Evolutionary conservation across 108 stramenopile genomes (phyloP), one percentile per base, ranked within the genome.

Genomic region (Nannochloropsis salina): DNA sequence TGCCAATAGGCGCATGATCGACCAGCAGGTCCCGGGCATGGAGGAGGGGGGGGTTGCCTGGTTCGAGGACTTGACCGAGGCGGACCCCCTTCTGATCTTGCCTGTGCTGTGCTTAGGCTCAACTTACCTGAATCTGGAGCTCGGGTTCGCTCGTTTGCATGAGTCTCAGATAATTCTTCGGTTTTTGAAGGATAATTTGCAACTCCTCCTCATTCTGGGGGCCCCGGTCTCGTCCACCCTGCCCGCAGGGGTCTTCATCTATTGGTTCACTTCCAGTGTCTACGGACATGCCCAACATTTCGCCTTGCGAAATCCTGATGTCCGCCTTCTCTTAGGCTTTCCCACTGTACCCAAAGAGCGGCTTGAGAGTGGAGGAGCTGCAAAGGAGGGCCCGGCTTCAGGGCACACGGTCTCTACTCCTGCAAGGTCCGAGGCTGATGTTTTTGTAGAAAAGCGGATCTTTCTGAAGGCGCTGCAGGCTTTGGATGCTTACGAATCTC

Each of bases 171-270:
- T n/a, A n/a, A 74, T 74, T 74, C 6, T 74, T 1, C 61, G 61
- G 4, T 74, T 74, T 74, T n/a, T 74, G 61, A 74, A 74, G 61
- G 61, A 74, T 0, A 74, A 74, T 3, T 74, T 74, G n/a, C 61
- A 74, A n/a, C n/a, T 74, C 20, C 3, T 74, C 20, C 61, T 74
- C 61, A 74, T 74, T 6, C n/a, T 74, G 61, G 61, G 61, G n/a
- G 61, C 61, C n/a, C 61, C 61, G 61, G 61, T 74, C n/a, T 74
- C 61, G 61, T 74, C 61, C 61, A 74, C 61, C 61, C 61, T 74
- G 20, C 61, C 61, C 20, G 61, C 61, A 1, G 61, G 61, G 15
- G 61, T 74, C 61, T 74, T 74, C n/a, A n/a, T 74, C 20, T 74
- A 74, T 2, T 74, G 61, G 61, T 74, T 74, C 61, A 74, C 61